A percentile compares a stretch with the other conserved stretches of the same genome.
phyloP scores from a whole-genome alignment of 169 alveolate genomes.

The Cryptosporidium parvum region DNA sequence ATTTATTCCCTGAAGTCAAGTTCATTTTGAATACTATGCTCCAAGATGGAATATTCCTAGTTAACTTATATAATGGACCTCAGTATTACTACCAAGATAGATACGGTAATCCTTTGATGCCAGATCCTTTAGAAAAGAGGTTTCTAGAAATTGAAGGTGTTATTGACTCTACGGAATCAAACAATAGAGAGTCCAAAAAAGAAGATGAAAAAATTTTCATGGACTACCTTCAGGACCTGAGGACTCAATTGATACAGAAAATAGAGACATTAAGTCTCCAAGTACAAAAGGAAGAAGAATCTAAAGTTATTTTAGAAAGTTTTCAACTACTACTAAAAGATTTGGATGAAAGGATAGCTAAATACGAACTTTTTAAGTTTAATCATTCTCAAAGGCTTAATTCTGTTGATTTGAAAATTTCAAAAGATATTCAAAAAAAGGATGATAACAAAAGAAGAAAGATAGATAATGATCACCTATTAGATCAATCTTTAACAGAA shows the following conservation, averaged over 20 bases:
- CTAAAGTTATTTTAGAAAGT: background rate
- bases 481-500: background rate
- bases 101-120: constrained; percentile 68
- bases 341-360: background rate
- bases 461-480: background rate
- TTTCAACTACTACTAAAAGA: background rate
- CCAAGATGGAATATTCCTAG: constrained; percentile 12
- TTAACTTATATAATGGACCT: constrained; percentile 60
- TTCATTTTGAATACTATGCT: constrained; percentile 11
- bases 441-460: constrained; percentile 15
- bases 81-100: constrained; percentile 68
- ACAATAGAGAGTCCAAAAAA: background rate
- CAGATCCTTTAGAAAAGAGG: constrained; percentile 57
- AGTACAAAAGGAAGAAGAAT: background rate
- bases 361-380: background rate
- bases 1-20: constrained; percentile 47
- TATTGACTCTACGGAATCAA: background rate
- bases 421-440: background rate
- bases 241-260: background rate
- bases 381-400: background rate
- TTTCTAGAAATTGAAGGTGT: constrained; percentile 1
- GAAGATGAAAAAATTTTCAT: background rate
- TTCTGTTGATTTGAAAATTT: background rate
- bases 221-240: constrained; percentile 10
- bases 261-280: background rate